Evolutionary conservation across 345 rosid species (phyloP).

Genomic region (Citrus australasica): DNA sequence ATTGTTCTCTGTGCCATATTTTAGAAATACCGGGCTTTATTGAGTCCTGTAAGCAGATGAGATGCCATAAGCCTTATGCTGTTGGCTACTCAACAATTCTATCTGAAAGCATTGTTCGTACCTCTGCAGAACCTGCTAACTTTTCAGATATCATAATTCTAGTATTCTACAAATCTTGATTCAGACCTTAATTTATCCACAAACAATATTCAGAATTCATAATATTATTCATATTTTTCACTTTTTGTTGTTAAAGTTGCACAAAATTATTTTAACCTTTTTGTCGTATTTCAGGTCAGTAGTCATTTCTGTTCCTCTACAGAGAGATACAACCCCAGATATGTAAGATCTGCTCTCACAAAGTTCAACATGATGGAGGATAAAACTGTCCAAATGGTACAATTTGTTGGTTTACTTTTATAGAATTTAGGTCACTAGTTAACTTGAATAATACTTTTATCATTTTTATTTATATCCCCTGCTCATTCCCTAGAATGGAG

Average conservation of each 20-base stretch:
- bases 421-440: neutral
- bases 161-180: neutral
- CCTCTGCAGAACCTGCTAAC: neutral
- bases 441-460: neutral
- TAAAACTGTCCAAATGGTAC: slow-evolving; percentile 48
- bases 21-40: neutral
- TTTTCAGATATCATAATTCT: neutral
- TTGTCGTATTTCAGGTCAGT: slow-evolving; percentile 34
- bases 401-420: neutral
- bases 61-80: neutral
- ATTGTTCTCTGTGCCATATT: neutral
- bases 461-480: neutral
- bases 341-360: slow-evolving; percentile 45
- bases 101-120: neutral
- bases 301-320: slow-evolving; percentile 40
- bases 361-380: slow-evolving; percentile 43
- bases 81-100: neutral
- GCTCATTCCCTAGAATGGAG: neutral
- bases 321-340: slow-evolving; percentile 36
- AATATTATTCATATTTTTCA: neutral
- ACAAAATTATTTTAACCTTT: neutral
- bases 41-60: neutral
- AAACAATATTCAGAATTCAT: neutral
- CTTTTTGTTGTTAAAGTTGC: neutral
- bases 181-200: neutral